phyloP scores from a whole-genome alignment of 805 yeast species.

The Metschnikowia cubensis region DNA sequence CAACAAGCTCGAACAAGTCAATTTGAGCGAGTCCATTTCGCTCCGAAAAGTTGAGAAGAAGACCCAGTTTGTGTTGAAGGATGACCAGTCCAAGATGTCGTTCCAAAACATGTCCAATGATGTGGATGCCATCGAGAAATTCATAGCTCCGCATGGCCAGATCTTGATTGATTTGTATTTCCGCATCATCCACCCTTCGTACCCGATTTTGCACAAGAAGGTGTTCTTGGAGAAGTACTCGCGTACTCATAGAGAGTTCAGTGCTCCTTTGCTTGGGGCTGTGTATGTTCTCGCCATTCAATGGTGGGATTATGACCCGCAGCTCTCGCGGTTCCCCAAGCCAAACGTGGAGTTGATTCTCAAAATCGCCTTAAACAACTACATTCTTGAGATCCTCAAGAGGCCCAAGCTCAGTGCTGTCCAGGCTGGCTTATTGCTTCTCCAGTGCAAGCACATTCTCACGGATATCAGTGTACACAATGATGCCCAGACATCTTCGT shows the following conservation, averaged over 20 bases:
- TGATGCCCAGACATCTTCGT: conserved; percentile 11
- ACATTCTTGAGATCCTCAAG: conserved; percentile 72
- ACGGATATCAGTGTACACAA: conserved; percentile 5
- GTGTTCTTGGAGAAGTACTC: conserved; percentile 89
- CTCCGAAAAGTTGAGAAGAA: conserved; percentile 75
- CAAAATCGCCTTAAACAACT: conserved; percentile 54
- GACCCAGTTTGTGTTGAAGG: conserved; percentile 73
- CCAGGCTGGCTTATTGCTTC: conserved; percentile 77
- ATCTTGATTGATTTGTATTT: conserved; percentile 76
- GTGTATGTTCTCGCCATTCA: conserved; percentile 85
- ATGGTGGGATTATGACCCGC: conserved; percentile 92
- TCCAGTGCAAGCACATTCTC: conserved; percentile 56
- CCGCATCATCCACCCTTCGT: conserved; percentile 82
- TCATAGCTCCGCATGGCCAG: conserved; percentile 91
- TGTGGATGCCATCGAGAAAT: conserved; percentile 77
- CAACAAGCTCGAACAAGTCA: conserved; percentile 71
- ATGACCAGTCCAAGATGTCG: conserved; percentile 71
- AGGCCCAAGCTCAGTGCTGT: conserved; percentile 89
- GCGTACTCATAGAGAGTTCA: conserved; percentile 85
- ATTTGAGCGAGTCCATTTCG: conserved; percentile 59
- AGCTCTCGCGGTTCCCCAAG: conserved; percentile 66
- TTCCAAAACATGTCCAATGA: conserved; percentile 68
- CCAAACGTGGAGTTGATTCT: conserved; percentile 60
- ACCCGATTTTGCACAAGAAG: conserved; percentile 86
- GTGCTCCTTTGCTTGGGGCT: conserved; percentile 87